Evolutionary conservation across 352 stramenopile species (phyloP).

Genomic region (Globisporangium alternatum): DNA sequence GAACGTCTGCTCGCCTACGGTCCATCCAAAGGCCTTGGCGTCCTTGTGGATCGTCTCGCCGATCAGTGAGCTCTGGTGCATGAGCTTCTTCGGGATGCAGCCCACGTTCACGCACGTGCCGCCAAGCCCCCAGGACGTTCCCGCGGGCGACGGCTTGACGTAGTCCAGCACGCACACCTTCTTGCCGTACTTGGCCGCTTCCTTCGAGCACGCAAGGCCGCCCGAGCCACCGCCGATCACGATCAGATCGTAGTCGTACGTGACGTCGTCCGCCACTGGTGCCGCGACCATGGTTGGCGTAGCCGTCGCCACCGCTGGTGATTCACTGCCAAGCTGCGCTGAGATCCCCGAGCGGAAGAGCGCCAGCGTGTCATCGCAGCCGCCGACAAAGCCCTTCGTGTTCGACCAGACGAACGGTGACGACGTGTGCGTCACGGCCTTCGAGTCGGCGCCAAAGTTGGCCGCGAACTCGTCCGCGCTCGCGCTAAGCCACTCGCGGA

Average conservation of each 20-base stretch:
- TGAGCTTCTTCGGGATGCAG: slow-evolving; percentile 99
- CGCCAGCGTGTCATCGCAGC: slow-evolving; percentile 61
- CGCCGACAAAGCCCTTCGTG: slow-evolving; percentile 54
- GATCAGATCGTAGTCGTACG: slow-evolving; percentile 82
- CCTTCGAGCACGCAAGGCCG: slow-evolving; percentile 95
- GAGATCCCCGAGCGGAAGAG: slow-evolving; percentile 54
- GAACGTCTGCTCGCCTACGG: slow-evolving; percentile 44
- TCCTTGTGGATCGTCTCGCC: slow-evolving; percentile 89
- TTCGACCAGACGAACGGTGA: slow-evolving; percentile 79
- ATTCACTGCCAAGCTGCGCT: neutral
- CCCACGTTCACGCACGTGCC: slow-evolving; percentile 99
- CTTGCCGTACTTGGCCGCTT: slow-evolving; percentile 90
- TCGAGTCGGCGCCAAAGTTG: slow-evolving; percentile 38
- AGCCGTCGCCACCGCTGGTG: slow-evolving; percentile 9
- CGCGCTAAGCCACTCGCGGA: slow-evolving; percentile 48
- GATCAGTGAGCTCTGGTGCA: slow-evolving; percentile 95
- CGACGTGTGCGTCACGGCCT: slow-evolving; percentile 49
- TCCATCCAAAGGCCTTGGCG: slow-evolving; percentile 87
- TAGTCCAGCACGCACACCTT: slow-evolving; percentile 97
- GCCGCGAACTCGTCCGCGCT: slow-evolving; percentile 33
- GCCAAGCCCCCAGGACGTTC: slow-evolving; percentile 90
- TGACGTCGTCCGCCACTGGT: slow-evolving; percentile 19
- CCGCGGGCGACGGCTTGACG: slow-evolving; percentile 87
- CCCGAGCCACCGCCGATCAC: slow-evolving; percentile 81
- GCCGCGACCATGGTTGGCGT: neutral